These are phyloP conservation scores for Fallopia convolvulus DNA, from an alignment of 148 eudicot species.

Conservation along the genomic window DNA sequence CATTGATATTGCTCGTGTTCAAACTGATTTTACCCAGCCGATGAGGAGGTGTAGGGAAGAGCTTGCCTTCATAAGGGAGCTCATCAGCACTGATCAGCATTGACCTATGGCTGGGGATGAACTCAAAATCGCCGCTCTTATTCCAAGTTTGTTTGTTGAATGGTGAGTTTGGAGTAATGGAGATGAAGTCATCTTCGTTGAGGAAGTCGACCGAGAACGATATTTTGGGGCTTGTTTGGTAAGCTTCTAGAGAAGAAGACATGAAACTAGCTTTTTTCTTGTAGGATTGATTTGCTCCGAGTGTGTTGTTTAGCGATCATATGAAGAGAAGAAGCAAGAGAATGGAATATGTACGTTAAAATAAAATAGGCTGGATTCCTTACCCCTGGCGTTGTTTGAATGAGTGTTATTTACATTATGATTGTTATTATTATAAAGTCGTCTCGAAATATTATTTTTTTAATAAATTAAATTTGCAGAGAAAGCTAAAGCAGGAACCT, in stretches of 20 bases:
- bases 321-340: background rate
- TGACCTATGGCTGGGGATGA: background rate
- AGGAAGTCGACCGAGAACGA: conserved; percentile 50
- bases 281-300: background rate
- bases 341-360: background rate
- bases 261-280: too few relatives aligned
- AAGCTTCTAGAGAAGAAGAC: background rate
- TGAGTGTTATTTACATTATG: background rate
- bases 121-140: background rate
- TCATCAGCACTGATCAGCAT: background rate
- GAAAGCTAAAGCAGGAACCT: background rate
- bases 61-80: background rate
- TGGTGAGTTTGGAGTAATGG: conserved; percentile 26
- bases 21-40: background rate
- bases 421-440: background rate
- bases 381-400: background rate
- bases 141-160: background rate
- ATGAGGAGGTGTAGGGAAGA: background rate
- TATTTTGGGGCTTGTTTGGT: conserved; percentile 7
- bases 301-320: too few relatives aligned
- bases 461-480: background rate
- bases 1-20: background rate
- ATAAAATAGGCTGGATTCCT: too few relatives aligned
- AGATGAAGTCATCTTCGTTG: conserved; percentile 34
- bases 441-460: background rate